These are phyloP conservation scores for Colletotrichum tanaceti DNA, from an alignment of 2,329 filamentous ascomycete genomes.

Conservation along the genomic window DNA sequence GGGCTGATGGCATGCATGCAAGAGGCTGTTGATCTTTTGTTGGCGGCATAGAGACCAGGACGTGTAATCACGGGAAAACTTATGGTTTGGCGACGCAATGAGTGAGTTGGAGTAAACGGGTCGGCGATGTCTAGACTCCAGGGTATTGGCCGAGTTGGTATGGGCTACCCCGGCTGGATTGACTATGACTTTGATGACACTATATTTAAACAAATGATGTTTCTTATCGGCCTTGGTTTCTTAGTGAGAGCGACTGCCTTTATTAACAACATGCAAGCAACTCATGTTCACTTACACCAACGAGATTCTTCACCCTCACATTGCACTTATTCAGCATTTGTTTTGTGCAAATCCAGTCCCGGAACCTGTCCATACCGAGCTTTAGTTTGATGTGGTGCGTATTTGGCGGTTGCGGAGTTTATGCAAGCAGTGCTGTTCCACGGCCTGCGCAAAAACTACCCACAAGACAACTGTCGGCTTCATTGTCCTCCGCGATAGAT, in stretches of 20 bases:
- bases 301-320: not conserved
- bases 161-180: too few relatives aligned
- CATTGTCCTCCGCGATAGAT: not conserved
- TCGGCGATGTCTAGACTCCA: not conserved
- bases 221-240: too few relatives aligned
- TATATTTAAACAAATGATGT: too few relatives aligned
- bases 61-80: too few relatives aligned
- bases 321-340: too few relatives aligned
- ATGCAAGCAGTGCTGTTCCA: not conserved
- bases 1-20: not conserved
- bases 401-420: not conserved
- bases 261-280: too few relatives aligned
- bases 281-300: not conserved
- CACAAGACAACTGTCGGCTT: too few relatives aligned
- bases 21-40: not conserved
- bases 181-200: too few relatives aligned
- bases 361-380: not conserved
- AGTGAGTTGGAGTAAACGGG: not conserved
- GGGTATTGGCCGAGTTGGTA: not conserved
- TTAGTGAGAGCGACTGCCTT: too few relatives aligned
- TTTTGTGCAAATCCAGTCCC: not conserved
- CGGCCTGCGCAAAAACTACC: not conserved
- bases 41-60: not conserved
- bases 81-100: too few relatives aligned
- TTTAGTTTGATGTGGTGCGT: not conserved